phyloP scores from a whole-genome alignment of 2,329 filamentous ascomycete genomes.

The Aspergillus sp. region DNA sequence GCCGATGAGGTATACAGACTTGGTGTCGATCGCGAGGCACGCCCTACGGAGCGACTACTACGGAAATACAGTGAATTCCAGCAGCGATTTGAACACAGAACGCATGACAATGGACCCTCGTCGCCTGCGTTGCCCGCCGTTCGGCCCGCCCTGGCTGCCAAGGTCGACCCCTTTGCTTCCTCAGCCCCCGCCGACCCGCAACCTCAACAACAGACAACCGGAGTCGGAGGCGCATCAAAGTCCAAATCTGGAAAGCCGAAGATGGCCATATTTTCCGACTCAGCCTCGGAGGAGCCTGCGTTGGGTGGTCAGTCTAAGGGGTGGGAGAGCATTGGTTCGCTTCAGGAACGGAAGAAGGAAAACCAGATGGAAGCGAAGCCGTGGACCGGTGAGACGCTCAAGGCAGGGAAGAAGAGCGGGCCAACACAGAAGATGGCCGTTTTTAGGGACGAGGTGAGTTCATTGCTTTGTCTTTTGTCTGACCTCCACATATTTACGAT shows the following conservation, averaged over 20 bases:
- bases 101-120: constrained; percentile 58
- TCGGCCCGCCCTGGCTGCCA: constrained; percentile 73
- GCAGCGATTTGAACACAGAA: constrained; percentile 59
- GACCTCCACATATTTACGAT: constrained; percentile 68
- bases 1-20: constrained; percentile 89
- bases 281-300: constrained; percentile 49
- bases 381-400: constrained; percentile 85
- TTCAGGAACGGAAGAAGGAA: constrained; percentile 87
- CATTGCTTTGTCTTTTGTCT: constrained; percentile 28
- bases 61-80: constrained; percentile 93
- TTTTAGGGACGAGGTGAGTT: constrained; percentile 92
- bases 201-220: constrained; percentile 45
- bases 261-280: constrained; percentile 83
- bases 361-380: constrained; percentile 78
- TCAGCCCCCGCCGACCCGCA: constrained; percentile 54
- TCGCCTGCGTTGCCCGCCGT: constrained; percentile 81
- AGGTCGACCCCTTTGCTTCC: constrained; percentile 68
- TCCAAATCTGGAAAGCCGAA: constrained; percentile 67
- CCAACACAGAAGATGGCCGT: constrained; percentile 74
- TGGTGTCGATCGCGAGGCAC: constrained; percentile 79
- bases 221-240: constrained; percentile 38
- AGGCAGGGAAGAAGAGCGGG: constrained; percentile 73
- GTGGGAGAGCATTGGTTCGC: constrained; percentile 84
- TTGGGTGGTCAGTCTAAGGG: constrained; percentile 54
- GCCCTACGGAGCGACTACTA: constrained; percentile 67